Percentiles rank a stretch among this genome's conserved stretches.
phyloP scores from a whole-genome alignment of 2,329 filamentous ascomycete genomes.

The Diaporthe batatas region DNA sequence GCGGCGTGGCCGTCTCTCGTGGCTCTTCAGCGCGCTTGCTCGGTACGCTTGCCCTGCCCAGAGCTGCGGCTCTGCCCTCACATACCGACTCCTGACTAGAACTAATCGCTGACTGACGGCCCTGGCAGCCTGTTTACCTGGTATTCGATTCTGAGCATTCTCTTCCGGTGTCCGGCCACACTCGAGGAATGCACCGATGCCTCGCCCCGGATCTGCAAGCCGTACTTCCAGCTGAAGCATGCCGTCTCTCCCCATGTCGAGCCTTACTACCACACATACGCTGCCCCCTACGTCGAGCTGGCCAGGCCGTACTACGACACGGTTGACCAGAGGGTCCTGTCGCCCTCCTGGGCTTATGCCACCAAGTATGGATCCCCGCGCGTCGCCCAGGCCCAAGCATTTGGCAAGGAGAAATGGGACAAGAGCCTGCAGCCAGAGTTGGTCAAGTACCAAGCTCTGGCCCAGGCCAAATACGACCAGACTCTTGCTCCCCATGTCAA shows the following conservation, averaged over 20 bases:
- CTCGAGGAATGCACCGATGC: constrained; percentile 75
- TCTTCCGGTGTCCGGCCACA: constrained; percentile 85
- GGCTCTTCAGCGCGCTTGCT: constrained; percentile 63
- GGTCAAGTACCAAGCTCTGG: constrained; percentile 71
- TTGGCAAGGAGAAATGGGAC: constrained; percentile 81
- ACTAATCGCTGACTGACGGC: constrained; percentile 33
- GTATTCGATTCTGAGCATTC: constrained; percentile 84
- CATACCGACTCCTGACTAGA: constrained; percentile 21
- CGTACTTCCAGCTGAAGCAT: constrained; percentile 78
- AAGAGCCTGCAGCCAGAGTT: constrained; percentile 82
- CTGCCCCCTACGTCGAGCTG: constrained; percentile 83
- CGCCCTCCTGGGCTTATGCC: constrained; percentile 75
- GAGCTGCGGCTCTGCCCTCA: not conserved
- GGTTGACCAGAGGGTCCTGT: constrained; percentile 73
- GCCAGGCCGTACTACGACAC: constrained; percentile 81
- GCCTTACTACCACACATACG: constrained; percentile 89
- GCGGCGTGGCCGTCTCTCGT: constrained; percentile 51
- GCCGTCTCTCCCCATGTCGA: constrained; percentile 78
- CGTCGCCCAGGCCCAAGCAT: constrained; percentile 75
- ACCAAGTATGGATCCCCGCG: constrained; percentile 82
- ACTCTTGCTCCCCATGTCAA: constrained; percentile 81
- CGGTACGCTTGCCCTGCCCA: constrained; percentile 58
- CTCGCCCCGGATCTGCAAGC: constrained; percentile 84
- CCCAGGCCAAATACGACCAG: constrained; percentile 76
- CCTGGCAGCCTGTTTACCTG: constrained; percentile 79